Base-by-base conservation (phyloP, 164 flowering plant species). In the Litsea cubeba region DNA sequence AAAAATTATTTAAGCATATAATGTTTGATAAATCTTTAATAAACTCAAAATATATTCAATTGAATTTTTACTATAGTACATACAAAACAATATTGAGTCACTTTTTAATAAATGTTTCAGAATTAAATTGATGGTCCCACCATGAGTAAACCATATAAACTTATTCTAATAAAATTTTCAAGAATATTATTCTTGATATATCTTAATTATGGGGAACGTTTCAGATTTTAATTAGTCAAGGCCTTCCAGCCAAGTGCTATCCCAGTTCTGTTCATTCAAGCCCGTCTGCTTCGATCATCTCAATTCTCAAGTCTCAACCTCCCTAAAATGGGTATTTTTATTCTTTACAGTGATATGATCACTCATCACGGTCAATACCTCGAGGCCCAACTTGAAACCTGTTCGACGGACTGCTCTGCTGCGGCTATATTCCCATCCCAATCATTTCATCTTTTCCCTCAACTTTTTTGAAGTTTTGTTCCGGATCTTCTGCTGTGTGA, bases 191-290 rank as follows among this genome's bases (percentile, higher is more conserved):
- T 35, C 3, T 35, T 40, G 8, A 40, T 40, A 40, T 40, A 5
- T 40, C 46, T 40, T 40, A 40, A 8, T 40, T 40, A 40, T 40
- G 46, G 10, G 46, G 0, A 7, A 1, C n/a, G 8, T 40, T 40
- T 40, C 7, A 40, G 11, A 40, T 40, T 40, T 7, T 40, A 40
- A 40, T 1, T 40, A 40, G 10, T 40, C 7, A 8, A 7, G 46
- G 46, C 46, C 46, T 40, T 30, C 35, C 65, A 83, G 88, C 74
- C 82, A 54, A 75, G 63, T 84, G 88, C 74, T 83, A 54, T 74
- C 86, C 8, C 88, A 87, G 46, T 83, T 88, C 84, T 82, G 75
- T 69, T 76, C 83, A n/a, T 88, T 90, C 89, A 89, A 89, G 74
- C 91, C 88, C 49, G 71, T 90, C 22, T 90, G 94, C 76, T 87